phyloP scores from a whole-genome alignment of 331 rosid genomes.

The Pyracantha coccinea region DNA sequence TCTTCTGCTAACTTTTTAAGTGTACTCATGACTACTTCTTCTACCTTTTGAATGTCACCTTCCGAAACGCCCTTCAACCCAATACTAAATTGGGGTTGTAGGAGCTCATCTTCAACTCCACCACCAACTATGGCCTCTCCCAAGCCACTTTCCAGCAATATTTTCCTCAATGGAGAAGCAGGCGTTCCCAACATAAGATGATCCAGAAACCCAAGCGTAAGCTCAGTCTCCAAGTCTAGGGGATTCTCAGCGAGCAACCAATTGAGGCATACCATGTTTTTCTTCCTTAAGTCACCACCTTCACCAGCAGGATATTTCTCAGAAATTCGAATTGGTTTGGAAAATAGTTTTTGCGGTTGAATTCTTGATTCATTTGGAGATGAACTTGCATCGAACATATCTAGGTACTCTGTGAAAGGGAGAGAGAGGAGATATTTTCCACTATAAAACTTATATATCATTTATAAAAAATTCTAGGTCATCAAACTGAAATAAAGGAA shows the following conservation, averaged over 20 bases:
- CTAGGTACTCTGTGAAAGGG: constrained; percentile 58
- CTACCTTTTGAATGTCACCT: constrained; percentile 74
- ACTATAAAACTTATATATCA: not conserved
- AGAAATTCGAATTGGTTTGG: constrained; percentile 67
- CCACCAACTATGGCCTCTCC: constrained; percentile 98
- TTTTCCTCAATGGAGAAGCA: constrained; percentile 91
- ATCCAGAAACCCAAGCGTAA: constrained; percentile 85
- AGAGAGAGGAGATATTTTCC: not conserved
- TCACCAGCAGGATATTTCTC: constrained; percentile 90
- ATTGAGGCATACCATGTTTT: constrained; percentile 79
- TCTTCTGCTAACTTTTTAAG: constrained; percentile 67
- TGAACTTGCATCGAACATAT: constrained; percentile 69
- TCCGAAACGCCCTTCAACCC: constrained; percentile 83
- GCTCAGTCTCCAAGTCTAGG: constrained; percentile 73
- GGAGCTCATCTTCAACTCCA: constrained; percentile 93
- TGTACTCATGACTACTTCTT: constrained; percentile 58
- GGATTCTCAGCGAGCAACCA: constrained; percentile 97
- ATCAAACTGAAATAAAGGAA: not conserved
- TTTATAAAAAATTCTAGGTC: not conserved
- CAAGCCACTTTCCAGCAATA: constrained; percentile 85
- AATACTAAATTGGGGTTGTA: constrained; percentile 92
- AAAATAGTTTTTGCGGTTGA: constrained; percentile 63
- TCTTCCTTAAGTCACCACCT: constrained; percentile 76
- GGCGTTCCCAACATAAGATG: constrained; percentile 99
- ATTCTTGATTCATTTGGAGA: constrained; percentile 73